Base-by-base conservation (phyloP, 2,329 filamentous ascomycete species). In the Sporothrix curviconia region DNA sequence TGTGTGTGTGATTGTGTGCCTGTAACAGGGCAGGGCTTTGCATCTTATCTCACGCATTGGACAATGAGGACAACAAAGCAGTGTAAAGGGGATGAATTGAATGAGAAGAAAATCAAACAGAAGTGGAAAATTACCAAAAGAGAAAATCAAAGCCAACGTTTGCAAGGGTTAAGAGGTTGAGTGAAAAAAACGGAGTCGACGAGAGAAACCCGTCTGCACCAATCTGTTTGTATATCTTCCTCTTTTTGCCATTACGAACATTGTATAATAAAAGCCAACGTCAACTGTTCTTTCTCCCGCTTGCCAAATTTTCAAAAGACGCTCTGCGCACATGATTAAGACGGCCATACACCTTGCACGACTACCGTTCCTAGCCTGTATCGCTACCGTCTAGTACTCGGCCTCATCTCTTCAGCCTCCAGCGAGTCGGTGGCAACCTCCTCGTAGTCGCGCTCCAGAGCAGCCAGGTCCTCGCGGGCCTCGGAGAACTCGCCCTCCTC, bases 401-500 rank as follows among this genome's bases (percentile, higher is more conserved):
- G 89, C 89, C 77, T 95, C 91, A 82, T 78, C 70, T 92, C 90
- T 68, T 95, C 92, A 64, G 85, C 89, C 72, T 92, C 92, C 68
- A 95, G 77, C 63, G 91, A 95, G 77, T 97, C 92, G 69, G 90
- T 90, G 64, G 91, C 92, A 71, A 97, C 94, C 79, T 99, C 94
- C 79, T 96, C 92, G 79, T 99, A 99, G 74, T 99, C 92, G 67
- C 92, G 87, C 85, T 99, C 94, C 63, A 99, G 84, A 67, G 94
- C 94, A 74, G 94, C 94, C 74, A 99, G 80, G 79, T 99, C 94
- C 80, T 99, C 94, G 75, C 94, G 92, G 64, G 94, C 94, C 82
- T 99, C 94, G 58, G 90, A 95, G 85, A 99, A 99, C 78, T 99
- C 94, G 76, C 94, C 94, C 77, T 99, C 94, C 83, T 99, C 94